Evolutionary conservation across 805 yeast species (phyloP).

Genomic region (Yarrowia osloensis): DNA sequence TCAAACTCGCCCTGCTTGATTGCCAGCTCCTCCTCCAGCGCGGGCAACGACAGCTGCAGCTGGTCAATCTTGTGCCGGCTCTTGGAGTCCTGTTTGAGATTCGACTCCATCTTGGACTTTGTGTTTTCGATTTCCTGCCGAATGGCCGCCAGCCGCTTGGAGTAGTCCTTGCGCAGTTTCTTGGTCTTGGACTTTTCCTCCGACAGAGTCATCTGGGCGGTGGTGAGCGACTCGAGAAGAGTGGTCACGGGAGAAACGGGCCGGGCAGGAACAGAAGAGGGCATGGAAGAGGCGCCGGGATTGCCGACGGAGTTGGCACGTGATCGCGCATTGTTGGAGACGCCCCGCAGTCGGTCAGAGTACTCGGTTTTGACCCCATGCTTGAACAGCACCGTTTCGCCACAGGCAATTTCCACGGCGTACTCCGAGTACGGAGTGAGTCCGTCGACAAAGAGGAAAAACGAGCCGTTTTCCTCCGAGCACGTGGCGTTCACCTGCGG

Average conservation of each 20-base stretch:
- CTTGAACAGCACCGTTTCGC: constrained; percentile 33
- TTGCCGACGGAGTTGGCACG: constrained; percentile 18
- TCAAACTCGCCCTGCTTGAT: constrained; percentile 32
- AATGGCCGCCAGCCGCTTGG: constrained; percentile 53
- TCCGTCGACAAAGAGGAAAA: constrained; percentile 58
- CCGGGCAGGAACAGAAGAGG: constrained; percentile 36
- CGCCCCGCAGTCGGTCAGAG: constrained; percentile 50
- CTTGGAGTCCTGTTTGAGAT: constrained; percentile 59
- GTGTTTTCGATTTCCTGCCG: constrained; percentile 60
- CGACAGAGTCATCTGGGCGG: constrained; percentile 60
- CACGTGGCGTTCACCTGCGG: constrained; percentile 54
- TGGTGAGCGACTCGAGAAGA: constrained; percentile 62
- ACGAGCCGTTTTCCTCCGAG: constrained; percentile 35
- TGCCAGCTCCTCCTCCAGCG: constrained; percentile 31
- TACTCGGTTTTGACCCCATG: constrained; percentile 50
- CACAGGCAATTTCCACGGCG: constrained; percentile 53
- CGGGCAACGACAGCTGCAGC: constrained; percentile 42
- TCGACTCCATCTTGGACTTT: constrained; percentile 50
- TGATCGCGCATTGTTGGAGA: background rate
- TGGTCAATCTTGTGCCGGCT: constrained; percentile 55
- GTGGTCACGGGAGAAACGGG: constrained; percentile 63
- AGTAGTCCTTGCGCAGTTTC: constrained; percentile 58
- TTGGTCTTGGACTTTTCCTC: constrained; percentile 61
- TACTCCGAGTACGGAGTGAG: constrained; percentile 65
- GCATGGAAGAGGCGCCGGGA: background rate